Evolutionary conservation across 2,329 filamentous ascomycete species (phyloP), one percentile per base, ranked within the genome.

Genomic region (Nigrospora oryzae): DNA sequence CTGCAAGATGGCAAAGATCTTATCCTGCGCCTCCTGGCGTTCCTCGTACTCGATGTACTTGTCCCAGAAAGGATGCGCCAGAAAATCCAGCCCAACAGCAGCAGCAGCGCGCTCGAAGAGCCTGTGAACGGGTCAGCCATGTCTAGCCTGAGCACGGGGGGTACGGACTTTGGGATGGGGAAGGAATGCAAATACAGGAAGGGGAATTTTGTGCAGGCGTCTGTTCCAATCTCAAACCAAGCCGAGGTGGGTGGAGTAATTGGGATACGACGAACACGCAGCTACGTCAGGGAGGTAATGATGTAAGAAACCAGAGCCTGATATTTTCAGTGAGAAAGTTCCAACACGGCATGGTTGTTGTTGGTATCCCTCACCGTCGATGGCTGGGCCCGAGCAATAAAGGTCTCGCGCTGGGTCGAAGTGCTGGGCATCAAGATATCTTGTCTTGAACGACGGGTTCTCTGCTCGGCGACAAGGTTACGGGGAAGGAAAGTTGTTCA

Each of bases 31-130:
- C 57, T 95, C 89, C 49, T 91, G 74, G 2, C 90, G 85, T 62
- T 96, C 90, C 63, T 97, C 93, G 58, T 94, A 97, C 62, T 97
- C 93, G 51, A 98, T 81, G 60, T 95, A 98, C 67, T 95, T 97
- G 65, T 98, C 93, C 93, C 93, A 98, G 69, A 98, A 96, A 1
- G 89, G 89, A 61, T 96, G 89, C 2, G 90, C 85, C 30, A 95
- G 75, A 61, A 95, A 98, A 66, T 98, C 93, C 15, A 97, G 76
- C 14, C 93, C 93, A 36, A 95, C 89, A 56, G 79, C 84, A 30
- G 77, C 77, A 28, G 89, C 86, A 50, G 86, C 93, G 53, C 93
- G 86, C 63, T 98, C 91, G 61, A 97, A 97, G 10, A 97, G 77
- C 55, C 93, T 98, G 31, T 46, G 13, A n/a, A n/a, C 32, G 36